These are phyloP conservation scores for Paracamarosporium sp. DNA, from an alignment of 2,329 filamentous ascomycete species.

Conservation along the genomic window DNA sequence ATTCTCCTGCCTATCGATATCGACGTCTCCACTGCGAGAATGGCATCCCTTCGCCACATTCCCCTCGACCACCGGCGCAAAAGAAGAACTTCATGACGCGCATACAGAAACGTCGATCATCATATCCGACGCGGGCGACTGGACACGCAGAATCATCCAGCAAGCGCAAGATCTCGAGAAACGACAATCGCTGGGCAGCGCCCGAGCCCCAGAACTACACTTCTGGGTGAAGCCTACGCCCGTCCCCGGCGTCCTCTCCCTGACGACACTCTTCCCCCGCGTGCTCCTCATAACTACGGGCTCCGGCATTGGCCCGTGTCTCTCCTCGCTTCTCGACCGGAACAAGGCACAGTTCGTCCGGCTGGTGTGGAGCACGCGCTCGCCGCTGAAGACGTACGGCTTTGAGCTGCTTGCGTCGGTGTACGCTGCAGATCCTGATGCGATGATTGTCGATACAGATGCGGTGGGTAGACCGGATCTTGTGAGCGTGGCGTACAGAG, in stretches of 20 bases:
- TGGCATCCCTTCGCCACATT: slow-evolving; percentile 50
- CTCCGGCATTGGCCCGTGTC: slow-evolving; percentile 46
- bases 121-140: slow-evolving; percentile 45
- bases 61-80: slow-evolving; percentile 20
- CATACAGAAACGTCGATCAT: slow-evolving; percentile 29
- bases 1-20: slow-evolving; percentile 42
- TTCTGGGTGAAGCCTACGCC: slow-evolving; percentile 40
- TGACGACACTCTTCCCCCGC: slow-evolving; percentile 37
- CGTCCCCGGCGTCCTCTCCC: slow-evolving; percentile 38
- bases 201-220: not conserved
- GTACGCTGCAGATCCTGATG: slow-evolving; percentile 63
- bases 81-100: not conserved
- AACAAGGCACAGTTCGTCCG: slow-evolving; percentile 57
- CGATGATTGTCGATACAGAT: slow-evolving; percentile 72
- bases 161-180: slow-evolving; percentile 1
- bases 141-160: slow-evolving; percentile 30
- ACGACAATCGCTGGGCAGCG: too few relatives aligned
- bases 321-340: slow-evolving; percentile 62
- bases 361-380: slow-evolving; percentile 72
- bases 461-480: slow-evolving; percentile 67
- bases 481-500: slow-evolving; percentile 60
- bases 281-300: slow-evolving; percentile 44
- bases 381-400: slow-evolving; percentile 69
- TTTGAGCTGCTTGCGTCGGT: slow-evolving; percentile 63
- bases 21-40: slow-evolving; percentile 34